phyloP scores from a whole-genome alignment of 495 filamentous ascomycete genomes.

The Recurvomyces mirabilis region DNA sequence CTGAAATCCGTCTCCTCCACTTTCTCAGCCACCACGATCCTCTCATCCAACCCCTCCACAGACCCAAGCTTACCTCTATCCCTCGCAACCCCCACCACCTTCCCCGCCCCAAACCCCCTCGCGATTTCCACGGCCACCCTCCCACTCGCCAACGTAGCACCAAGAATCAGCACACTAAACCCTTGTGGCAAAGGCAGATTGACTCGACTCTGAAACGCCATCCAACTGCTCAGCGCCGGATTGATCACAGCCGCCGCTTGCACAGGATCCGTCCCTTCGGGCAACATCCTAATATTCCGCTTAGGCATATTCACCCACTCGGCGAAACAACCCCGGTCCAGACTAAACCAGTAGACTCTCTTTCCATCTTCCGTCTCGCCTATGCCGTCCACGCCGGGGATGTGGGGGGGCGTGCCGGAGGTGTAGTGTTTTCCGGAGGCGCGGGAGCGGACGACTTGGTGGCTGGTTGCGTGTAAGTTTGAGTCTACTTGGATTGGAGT shows the following conservation, averaged over 20 bases:
- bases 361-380: slow-evolving; percentile 27
- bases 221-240: slow-evolving; percentile 37
- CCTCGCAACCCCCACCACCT: slow-evolving; percentile 34
- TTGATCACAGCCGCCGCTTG: slow-evolving; percentile 37
- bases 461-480: no score
- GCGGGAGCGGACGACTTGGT: slow-evolving; percentile 34
- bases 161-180: slow-evolving; percentile 35
- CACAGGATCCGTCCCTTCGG: slow-evolving; percentile 27
- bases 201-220: slow-evolving; percentile 32
- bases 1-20: slow-evolving; percentile 33
- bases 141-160: slow-evolving; percentile 36
- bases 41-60: slow-evolving; percentile 34
- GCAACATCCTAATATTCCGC: neutral
- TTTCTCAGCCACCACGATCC: slow-evolving; percentile 28
- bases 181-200: slow-evolving; percentile 23
- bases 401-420: slow-evolving; percentile 28
- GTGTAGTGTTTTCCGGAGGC: slow-evolving; percentile 36
- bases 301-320: slow-evolving; percentile 10
- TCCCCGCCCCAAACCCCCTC: slow-evolving; percentile 32
- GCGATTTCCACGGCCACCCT: slow-evolving; percentile 31
- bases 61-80: slow-evolving; percentile 27
- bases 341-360: slow-evolving; percentile 33
- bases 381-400: slow-evolving; percentile 22
- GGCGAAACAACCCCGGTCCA: slow-evolving; percentile 14
- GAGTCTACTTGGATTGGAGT: no score